A percentile compares a stretch with the other conserved stretches of the same genome.
These are phyloP conservation scores for Platismatia glauca DNA, from an alignment of 495 filamentous ascomycete genomes.

Conservation along the genomic window DNA sequence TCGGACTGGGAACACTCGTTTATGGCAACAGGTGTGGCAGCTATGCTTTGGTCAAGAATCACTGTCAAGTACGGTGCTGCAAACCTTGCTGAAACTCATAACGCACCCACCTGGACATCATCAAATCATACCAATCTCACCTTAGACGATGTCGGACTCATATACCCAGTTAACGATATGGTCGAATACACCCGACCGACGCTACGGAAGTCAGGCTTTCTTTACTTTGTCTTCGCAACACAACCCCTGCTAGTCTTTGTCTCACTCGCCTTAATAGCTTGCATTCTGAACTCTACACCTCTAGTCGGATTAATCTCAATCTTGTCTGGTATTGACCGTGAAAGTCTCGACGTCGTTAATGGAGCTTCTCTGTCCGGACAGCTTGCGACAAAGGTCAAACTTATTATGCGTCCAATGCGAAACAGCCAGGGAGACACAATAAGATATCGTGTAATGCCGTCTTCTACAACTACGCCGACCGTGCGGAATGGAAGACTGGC, in stretches of 20 bases:
- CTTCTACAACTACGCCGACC: neutral
- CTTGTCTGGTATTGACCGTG: constrained; percentile 16
- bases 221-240: constrained; percentile 11
- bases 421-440: constrained; percentile 8
- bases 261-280: constrained; percentile 4
- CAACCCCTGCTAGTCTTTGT: constrained; percentile 12
- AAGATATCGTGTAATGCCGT: constrained; percentile 9
- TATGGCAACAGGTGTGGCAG: constrained; percentile 12
- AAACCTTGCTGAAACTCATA: neutral
- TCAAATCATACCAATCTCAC: neutral
- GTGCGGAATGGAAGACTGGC: constrained; percentile 6
- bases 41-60: constrained; percentile 18
- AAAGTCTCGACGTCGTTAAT: constrained; percentile 15
- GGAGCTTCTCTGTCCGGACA: constrained; percentile 20
- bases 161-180: constrained; percentile 10
- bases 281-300: constrained; percentile 14
- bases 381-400: constrained; percentile 13
- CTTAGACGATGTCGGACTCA: constrained; percentile 10
- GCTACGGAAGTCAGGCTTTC: constrained; percentile 13
- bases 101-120: neutral
- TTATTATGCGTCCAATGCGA: constrained; percentile 12
- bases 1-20: constrained; percentile 10
- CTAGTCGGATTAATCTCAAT: constrained; percentile 19
- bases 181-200: constrained; percentile 7
- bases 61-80: neutral